These are phyloP conservation scores for Cercis canadensis DNA, from an alignment of 306 rosid genomes.

Conservation along the genomic window DNA sequence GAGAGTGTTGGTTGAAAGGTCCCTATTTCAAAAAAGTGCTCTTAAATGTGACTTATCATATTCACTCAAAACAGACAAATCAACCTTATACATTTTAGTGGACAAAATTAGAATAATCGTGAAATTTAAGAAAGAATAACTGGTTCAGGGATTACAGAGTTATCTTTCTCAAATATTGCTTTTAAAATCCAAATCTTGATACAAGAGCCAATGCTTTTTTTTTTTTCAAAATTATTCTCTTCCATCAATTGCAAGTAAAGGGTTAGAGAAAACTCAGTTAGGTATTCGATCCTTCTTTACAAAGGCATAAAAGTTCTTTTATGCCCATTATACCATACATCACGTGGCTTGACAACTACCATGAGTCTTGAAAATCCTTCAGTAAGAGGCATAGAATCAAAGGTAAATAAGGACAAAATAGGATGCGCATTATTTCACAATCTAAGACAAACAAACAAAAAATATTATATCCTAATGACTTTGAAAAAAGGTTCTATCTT, in stretches of 20 bases:
- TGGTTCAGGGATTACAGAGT: neutral
- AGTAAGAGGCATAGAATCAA: neutral
- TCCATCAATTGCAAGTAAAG: no score
- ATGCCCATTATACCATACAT: no score
- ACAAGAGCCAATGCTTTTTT: neutral
- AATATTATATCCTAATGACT: neutral
- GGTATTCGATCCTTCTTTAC: no score
- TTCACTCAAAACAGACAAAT: slow-evolving; percentile 30
- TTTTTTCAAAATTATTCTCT: neutral
- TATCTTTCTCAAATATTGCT: neutral
- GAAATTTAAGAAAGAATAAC: slow-evolving; percentile 14
- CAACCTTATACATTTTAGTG: slow-evolving; percentile 1
- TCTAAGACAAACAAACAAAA: neutral
- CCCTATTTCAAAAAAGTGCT: slow-evolving; percentile 59
- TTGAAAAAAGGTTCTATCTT: neutral
- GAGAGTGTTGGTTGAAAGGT: slow-evolving; percentile 60
- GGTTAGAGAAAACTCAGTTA: no score
- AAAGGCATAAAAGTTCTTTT: no score
- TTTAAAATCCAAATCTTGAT: neutral
- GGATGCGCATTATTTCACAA: neutral
- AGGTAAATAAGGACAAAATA: neutral
- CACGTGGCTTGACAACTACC: no score
- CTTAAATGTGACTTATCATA: slow-evolving; percentile 48
- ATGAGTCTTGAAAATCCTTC: no score
- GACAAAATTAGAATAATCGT: slow-evolving; percentile 26